A percentile compares a stretch with the other conserved stretches of the same genome.
Evolutionary conservation across 73 alveolate species (phyloP).

Genomic region (Symbiodinium natans): DNA sequence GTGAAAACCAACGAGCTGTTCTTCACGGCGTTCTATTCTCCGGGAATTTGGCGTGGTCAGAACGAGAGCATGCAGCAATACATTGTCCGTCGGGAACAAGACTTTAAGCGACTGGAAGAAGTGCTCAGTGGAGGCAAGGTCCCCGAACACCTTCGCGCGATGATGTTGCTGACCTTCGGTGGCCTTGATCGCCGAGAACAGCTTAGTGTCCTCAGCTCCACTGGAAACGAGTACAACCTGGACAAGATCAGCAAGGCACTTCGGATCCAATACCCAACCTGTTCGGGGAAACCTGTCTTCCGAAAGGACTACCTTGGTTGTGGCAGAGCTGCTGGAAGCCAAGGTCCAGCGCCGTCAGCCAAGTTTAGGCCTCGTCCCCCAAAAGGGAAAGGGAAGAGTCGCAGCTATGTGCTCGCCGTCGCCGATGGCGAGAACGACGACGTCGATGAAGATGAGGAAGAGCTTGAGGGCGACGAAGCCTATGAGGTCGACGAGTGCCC

Average conservation of each 20-base stretch:
- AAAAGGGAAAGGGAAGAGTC: not conserved
- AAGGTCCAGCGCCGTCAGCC: not conserved
- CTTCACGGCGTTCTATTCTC: slow-evolving; percentile 4
- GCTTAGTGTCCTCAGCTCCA: not conserved
- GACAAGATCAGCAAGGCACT: slow-evolving; percentile 1
- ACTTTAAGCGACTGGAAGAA: slow-evolving; percentile 10
- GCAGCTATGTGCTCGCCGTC: not conserved
- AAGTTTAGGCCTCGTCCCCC: not conserved
- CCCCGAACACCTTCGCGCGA: not conserved
- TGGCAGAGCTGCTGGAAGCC: not conserved
- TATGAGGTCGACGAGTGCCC: not conserved
- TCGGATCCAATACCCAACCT: slow-evolving; percentile 29
- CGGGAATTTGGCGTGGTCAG: not conserved
- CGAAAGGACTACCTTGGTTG: not conserved
- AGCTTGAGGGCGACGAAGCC: not conserved
- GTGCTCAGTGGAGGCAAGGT: not conserved
- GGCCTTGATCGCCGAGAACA: slow-evolving; percentile 22
- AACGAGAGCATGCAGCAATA: slow-evolving; percentile 43
- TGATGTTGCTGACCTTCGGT: slow-evolving; percentile 12
- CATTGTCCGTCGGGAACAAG: slow-evolving; percentile 35
- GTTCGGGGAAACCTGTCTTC: not conserved
- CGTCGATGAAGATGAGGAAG: not conserved
- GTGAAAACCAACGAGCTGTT: slow-evolving; percentile 20
- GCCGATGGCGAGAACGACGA: not conserved
- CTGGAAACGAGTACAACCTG: slow-evolving; percentile 22